A percentile compares a stretch with the other conserved stretches of the same genome.
Conservation (phyloP, 208 protist species). For the Crithidia bombi region DNA sequence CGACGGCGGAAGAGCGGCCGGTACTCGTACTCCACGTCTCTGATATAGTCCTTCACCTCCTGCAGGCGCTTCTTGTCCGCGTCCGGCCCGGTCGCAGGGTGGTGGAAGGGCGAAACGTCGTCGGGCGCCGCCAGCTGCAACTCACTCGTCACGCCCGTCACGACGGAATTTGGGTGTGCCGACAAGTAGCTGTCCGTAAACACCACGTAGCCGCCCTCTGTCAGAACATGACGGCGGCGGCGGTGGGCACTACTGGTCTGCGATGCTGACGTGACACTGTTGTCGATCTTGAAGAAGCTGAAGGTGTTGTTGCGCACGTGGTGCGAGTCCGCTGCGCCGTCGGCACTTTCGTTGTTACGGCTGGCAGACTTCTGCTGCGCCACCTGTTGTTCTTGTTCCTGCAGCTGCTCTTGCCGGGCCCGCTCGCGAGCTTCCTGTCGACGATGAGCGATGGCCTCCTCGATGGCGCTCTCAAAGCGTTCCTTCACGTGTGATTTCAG, state of each 20-base stretch:
- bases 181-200: conserved; percentile 39
- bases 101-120: background rate
- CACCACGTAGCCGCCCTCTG: conserved; percentile 33
- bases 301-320: conserved; percentile 11
- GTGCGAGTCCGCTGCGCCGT: background rate
- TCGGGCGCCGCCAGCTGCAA: conserved; percentile 8
- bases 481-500: conserved; percentile 20
- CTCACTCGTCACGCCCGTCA: conserved; percentile 31
- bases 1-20: conserved; percentile 35
- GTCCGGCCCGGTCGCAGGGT: conserved; percentile 10
- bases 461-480: conserved; percentile 26
- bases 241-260: background rate
- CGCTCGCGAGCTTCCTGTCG: background rate
- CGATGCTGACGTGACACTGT: background rate
- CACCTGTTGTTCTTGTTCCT: conserved; percentile 9
- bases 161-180: conserved; percentile 19
- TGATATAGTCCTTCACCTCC: conserved; percentile 34
- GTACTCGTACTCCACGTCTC: conserved; percentile 27
- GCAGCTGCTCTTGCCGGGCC: conserved; percentile 5
- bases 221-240: conserved; percentile 20
- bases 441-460: background rate
- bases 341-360: background rate
- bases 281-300: conserved; percentile 7
- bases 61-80: conserved; percentile 30
- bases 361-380: background rate